Evolutionary conservation across 1,284 basidiomycete species (phyloP), one percentile per base, ranked within the genome.

Genomic region (Xerocomus amazonicus): DNA sequence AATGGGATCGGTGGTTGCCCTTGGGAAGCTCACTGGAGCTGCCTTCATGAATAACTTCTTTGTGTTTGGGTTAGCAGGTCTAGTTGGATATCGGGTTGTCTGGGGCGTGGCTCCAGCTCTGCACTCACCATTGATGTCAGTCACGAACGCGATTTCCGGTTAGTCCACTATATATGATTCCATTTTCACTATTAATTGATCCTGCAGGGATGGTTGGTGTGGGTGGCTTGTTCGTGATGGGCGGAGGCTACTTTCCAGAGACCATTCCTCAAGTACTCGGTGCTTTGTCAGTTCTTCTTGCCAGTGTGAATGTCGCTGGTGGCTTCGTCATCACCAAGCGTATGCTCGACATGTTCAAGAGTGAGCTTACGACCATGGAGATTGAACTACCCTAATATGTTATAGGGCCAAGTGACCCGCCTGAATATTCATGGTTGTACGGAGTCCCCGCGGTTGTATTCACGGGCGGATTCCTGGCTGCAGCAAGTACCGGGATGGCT

Each of bases 291-390:
- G 90, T 92, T 13, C 77, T 92, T 40, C 71, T 92, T 19, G 90
- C 90, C 14, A 88, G 87, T 55, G 79, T 92, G 43, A 92, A 92
- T 61, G 88, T 92, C 49, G 81, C 86, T 35, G 90, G 90, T 47
- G 90, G 90, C 31, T 91, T 91, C 61, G 79, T 88, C 27, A 84
- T 90, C 60, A 89, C 87, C 13, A 89, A 91, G 68, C 82, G 89
- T 43, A 92, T 92, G 90, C 73, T 92, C 55, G 88, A 92, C 62
- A 91, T 92, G 83, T 92, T 92, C 70, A 89, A 88, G 70, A 83
- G 90, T 85, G 63, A 57, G 76, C 62, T 14, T 16, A 32, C 37
- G 19, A 29, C 35, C 17, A 54, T 23, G 23, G 36, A 36, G 35
- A 44, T 39, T 13, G 52, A 14, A 8, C 37, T 6, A 33, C 16